Percentiles rank a stretch among this genome's conserved stretches.
Conservation (phyloP, 129 eudicot genomes). For the Lactuca sativa region DNA sequence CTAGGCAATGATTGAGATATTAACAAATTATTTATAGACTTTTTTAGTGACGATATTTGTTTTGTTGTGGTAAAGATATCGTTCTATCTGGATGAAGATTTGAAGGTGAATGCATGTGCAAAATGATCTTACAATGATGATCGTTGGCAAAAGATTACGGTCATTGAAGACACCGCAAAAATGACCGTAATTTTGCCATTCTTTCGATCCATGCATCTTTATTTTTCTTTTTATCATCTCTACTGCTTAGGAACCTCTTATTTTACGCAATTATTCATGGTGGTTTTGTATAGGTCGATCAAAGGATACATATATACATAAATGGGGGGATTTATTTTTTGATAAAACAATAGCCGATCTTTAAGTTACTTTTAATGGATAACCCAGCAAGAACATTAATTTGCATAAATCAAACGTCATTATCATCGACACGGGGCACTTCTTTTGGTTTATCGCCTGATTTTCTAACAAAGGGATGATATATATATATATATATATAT, state of each 20-base stretch:
- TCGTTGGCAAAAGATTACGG: constrained; percentile 14
- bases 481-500: no score
- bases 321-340: background rate
- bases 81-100: background rate
- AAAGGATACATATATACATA: background rate
- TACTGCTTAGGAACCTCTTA: background rate
- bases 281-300: background rate
- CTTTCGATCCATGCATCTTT: background rate
- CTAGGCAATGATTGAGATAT: background rate
- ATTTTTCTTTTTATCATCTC: constrained; percentile 5
- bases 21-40: background rate
- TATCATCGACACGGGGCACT: no score
- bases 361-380: background rate
- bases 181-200: constrained; percentile 20
- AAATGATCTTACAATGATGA: constrained; percentile 1
- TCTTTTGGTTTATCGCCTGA: background rate
- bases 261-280: constrained; percentile 3
- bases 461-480: no score
- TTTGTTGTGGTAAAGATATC: background rate
- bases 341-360: background rate
- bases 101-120: background rate
- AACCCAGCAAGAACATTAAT: background rate
- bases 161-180: background rate
- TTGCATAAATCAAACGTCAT: background rate
- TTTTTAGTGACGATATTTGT: background rate